Evolutionary conservation across 768 basidiomycete species (phyloP).

Genomic region (Chalciporus piperatus): DNA sequence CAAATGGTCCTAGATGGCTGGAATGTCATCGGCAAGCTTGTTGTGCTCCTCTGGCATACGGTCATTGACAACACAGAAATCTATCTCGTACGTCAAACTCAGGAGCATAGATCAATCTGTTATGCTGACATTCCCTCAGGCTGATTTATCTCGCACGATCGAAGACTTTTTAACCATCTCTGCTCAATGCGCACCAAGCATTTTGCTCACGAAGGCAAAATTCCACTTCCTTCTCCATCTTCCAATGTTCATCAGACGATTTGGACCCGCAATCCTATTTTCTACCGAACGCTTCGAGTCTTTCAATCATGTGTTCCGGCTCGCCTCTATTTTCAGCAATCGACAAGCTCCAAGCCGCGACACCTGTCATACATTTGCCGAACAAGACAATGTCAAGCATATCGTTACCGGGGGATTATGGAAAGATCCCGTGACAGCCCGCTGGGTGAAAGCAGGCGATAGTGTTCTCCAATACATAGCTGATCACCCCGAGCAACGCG

Average conservation of each 20-base stretch:
- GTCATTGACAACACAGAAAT: slow-evolving; percentile 34
- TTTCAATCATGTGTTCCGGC: slow-evolving; percentile 26
- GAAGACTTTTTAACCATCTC: slow-evolving; percentile 21
- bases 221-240: slow-evolving; percentile 33
- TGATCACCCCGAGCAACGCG: slow-evolving; percentile 4
- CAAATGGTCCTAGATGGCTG: slow-evolving; percentile 24
- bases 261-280: slow-evolving; percentile 30
- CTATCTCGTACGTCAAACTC: slow-evolving; percentile 27
- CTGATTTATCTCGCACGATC: slow-evolving; percentile 15
- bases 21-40: slow-evolving; percentile 36
- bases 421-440: background rate
- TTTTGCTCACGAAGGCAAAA: slow-evolving; percentile 27
- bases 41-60: slow-evolving; percentile 40
- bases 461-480: background rate
- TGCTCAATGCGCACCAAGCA: slow-evolving; percentile 24
- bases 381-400: no score
- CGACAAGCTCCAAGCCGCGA: slow-evolving; percentile 30
- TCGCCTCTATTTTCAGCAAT: slow-evolving; percentile 28
- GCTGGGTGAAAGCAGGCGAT: slow-evolving; percentile 3
- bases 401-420: slow-evolving; percentile 11
- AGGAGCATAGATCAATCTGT: no score
- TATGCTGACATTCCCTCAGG: background rate
- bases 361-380: slow-evolving; percentile 10
- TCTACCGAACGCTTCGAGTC: slow-evolving; percentile 31
- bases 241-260: slow-evolving; percentile 21